Conservation (phyloP, 257 asterid species). For the Solanum ossicruentum region DNA sequence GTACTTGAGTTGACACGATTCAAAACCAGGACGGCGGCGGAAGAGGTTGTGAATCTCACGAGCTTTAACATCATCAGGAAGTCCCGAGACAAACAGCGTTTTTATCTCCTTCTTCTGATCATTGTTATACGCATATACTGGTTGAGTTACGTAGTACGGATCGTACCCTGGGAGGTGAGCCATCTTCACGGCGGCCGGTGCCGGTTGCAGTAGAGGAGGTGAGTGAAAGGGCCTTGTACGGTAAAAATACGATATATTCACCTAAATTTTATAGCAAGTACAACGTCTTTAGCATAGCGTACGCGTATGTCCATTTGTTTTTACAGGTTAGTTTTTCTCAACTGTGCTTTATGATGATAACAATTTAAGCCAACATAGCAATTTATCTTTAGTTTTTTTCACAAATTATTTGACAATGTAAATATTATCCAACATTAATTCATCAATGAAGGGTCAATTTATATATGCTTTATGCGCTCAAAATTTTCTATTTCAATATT, state of each 20-base stretch:
- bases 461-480: background rate
- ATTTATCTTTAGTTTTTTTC: background rate
- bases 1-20: conserved; percentile 87
- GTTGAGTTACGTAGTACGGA: conserved; percentile 42
- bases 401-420: background rate
- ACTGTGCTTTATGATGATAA: background rate
- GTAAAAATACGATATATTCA: background rate
- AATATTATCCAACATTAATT: background rate
- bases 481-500: no score
- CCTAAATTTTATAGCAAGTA: background rate
- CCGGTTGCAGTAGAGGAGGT: background rate
- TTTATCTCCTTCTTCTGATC: conserved; percentile 47
- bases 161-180: conserved; percentile 61
- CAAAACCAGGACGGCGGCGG: conserved; percentile 87
- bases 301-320: background rate
- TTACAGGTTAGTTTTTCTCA: background rate
- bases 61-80: conserved; percentile 96
- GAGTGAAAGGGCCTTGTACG: background rate
- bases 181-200: conserved; percentile 8
- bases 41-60: conserved; percentile 98
- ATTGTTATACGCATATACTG: conserved; percentile 15
- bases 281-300: background rate
- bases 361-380: background rate
- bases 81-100: conserved; percentile 86
- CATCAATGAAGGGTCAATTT: background rate